Evolutionary conservation across 768 basidiomycete genomes (phyloP), one percentile per base, ranked within the genome.

Genomic region (Rhodotorula toruloides): DNA sequence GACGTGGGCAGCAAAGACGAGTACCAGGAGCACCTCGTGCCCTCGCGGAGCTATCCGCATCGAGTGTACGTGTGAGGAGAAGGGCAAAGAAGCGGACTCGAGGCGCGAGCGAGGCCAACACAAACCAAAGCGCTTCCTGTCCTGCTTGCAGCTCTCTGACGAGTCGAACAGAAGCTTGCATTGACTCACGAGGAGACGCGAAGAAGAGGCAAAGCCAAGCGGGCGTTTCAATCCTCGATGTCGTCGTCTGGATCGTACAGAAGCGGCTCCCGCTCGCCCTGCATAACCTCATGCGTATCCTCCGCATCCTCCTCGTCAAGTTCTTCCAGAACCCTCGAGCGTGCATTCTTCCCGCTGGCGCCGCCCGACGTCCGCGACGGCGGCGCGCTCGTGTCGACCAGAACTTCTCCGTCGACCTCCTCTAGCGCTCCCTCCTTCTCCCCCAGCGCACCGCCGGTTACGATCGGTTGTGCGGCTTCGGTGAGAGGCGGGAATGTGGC

Each of bases 1-100:
- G 27, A 54, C 87, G 70, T 94, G 87, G 2, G 65, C n/a, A 34
- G 61, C 54, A 9, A 71, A 66, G 14, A 75, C 63, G 29, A 64
- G 25, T 21, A 77, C 56, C 1, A 67, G n/a, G 10, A 58, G 50
- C 10, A 37, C 17, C 50, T 67, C 65, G 13, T 42, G 27, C 21
- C 36, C 11, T 16, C 14, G 27, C 19, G 46, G 47, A 12, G 21
- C 17, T 11, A 47, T 0, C 19, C 47, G 47, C 47, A 49, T 48
- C 39, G 34, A 27, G 34, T 9, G 46, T 7, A 19, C 6, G 47
- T 48, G 32, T 9, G 56, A 34, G 31, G 29, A n/a, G 12, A 27
- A 11, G 37, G 27, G 6, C 10, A 34, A 50, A 49, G 7, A 31
- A 27, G 2, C 12, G 27, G 27, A n/a, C 27, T 48, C 47, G 47